Evolutionary conservation across 163 green algal genomes (phyloP), one percentile per base, ranked within the genome.

Genomic region (Prototheca wickerhamii): DNA sequence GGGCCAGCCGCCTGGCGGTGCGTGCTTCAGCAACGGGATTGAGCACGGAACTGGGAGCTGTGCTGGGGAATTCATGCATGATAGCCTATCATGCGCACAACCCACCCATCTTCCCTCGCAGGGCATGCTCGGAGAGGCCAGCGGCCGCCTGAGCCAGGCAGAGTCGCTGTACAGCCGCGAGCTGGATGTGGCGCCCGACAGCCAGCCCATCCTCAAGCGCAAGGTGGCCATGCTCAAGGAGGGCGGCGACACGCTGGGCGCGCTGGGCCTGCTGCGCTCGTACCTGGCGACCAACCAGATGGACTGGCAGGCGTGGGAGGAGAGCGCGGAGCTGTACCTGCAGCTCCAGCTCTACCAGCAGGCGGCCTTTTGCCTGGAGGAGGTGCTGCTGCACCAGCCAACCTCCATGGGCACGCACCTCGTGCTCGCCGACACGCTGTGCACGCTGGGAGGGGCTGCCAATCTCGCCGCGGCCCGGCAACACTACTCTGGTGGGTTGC

Each of bases 351-450:
- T 84, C 71, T 90, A 87, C 76, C 74, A 79, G 31, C 84, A 94
- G 64, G 88, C 88, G 2, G 76, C 80, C 0, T 90, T 89, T 69
- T 94, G 86, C 73, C 82, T 84, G 40, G 90, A 96, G 70, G 90
- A 96, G 81, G 67, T 91, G 32, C 60, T 96, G 28, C 71, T 91
- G 71, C 77, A 87, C 49, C 46, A 67, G 10, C 84, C 87, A 0
- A 43, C 42, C 54, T 75, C 79, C 58, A 70, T 81, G 49, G 74
- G 42, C 75, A 77, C 67, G 20, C 69, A 82, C 64, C 64, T 86
- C 23, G 62, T 71, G 46, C 71, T 75, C 5, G 86, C 81, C 17
- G 86, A 93, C 68, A 62, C 81, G 35, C 72, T 93, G 58, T 83
- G 79, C 71, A 89, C 78, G 7, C 17, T 63, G 40, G 63, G 63